Conservation (phyloP, 257 asterid genomes). For the Ocimum tenuiflorum region DNA sequence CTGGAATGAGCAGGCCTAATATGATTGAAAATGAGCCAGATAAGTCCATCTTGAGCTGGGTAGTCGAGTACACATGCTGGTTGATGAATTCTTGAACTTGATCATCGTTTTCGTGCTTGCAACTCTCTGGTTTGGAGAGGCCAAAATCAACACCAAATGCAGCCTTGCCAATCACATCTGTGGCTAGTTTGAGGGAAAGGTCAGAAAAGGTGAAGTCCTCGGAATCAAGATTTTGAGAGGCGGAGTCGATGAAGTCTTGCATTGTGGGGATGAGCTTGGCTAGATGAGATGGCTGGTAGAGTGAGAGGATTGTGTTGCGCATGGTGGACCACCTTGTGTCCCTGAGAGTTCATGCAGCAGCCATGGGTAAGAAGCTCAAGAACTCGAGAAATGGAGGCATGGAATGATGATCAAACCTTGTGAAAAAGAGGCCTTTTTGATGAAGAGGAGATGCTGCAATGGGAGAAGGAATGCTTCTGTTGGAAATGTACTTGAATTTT, state of each 20-base stretch:
- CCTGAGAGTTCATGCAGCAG: slow-evolving; percentile 31
- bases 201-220: slow-evolving; percentile 62
- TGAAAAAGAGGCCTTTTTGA: slow-evolving; percentile 88
- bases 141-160: slow-evolving; percentile 91
- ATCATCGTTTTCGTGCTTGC: slow-evolving; percentile 26
- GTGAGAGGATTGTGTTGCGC: slow-evolving; percentile 77
- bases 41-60: slow-evolving; percentile 91
- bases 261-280: slow-evolving; percentile 75
- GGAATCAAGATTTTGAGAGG: slow-evolving; percentile 51
- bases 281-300: slow-evolving; percentile 90
- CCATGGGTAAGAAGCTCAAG: neutral
- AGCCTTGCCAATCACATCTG: slow-evolving; percentile 83
- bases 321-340: slow-evolving; percentile 85
- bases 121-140: slow-evolving; percentile 53
- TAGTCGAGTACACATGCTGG: slow-evolving; percentile 83
- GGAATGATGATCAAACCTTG: slow-evolving; percentile 44
- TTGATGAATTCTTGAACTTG: slow-evolving; percentile 62
- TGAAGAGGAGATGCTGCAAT: slow-evolving; percentile 92
- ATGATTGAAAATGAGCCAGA: slow-evolving; percentile 80
- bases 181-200: slow-evolving; percentile 75
- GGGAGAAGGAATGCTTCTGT: slow-evolving; percentile 95
- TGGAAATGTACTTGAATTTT: slow-evolving; percentile 65
- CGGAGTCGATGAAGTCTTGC: slow-evolving; percentile 65
- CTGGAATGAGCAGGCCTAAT: slow-evolving; percentile 66
- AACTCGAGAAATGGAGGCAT: neutral